These are phyloP conservation scores for Cordyceps fumosorosea DNA, from an alignment of 2,329 filamentous ascomycete species.

Conservation along the genomic window DNA sequence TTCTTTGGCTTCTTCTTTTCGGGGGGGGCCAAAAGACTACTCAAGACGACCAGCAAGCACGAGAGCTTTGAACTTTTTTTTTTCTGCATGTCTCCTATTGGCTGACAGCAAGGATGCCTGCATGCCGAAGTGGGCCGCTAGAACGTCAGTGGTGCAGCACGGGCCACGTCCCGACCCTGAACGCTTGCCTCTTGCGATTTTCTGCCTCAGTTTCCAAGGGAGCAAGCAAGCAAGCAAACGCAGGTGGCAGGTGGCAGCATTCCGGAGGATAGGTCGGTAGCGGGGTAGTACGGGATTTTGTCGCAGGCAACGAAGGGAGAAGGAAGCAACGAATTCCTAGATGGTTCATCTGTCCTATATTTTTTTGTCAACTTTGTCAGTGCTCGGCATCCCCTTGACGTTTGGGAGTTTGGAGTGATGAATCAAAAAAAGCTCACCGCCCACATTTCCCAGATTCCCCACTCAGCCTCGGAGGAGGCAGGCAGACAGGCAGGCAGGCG, in stretches of 20 bases:
- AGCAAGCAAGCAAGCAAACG: background rate
- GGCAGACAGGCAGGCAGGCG: too few species aligned
- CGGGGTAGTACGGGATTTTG: background rate
- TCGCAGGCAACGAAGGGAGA: background rate
- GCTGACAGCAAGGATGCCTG: slow-evolving; percentile 25
- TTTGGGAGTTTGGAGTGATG: slow-evolving; percentile 10
- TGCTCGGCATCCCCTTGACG: background rate
- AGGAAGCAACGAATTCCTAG: background rate
- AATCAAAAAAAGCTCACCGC: slow-evolving; percentile 15
- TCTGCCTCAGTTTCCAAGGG: slow-evolving; percentile 6
- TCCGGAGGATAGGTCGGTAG: background rate
- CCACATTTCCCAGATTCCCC: slow-evolving; percentile 7
- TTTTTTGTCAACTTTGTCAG: background rate
- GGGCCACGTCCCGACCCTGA: slow-evolving; percentile 14
- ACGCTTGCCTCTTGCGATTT: background rate
- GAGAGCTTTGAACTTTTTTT: slow-evolving; percentile 33
- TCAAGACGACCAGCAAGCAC: slow-evolving; percentile 19
- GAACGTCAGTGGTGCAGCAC: slow-evolving; percentile 23
- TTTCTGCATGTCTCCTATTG: slow-evolving; percentile 27
- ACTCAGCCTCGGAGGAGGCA: slow-evolving; percentile 7
- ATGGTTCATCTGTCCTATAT: background rate
- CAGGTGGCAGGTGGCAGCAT: background rate
- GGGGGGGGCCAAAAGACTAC: background rate
- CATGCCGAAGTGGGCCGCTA: slow-evolving; percentile 29
- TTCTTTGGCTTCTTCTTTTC: background rate